Evolutionary conservation across 108 stramenopile species (phyloP).

Genomic region (Cyclostephanos invisitatus): DNA sequence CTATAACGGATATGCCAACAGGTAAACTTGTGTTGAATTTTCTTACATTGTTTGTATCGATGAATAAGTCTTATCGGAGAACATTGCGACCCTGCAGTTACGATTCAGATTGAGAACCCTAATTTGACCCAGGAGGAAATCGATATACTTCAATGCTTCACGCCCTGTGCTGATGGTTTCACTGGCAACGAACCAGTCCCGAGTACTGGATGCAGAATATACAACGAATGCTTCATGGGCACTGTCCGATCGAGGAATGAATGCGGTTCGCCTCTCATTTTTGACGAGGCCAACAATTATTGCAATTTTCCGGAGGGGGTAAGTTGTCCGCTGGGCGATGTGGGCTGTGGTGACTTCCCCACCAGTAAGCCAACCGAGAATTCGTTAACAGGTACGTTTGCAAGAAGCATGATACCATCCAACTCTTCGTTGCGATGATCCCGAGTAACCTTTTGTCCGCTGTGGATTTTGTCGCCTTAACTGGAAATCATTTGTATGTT

Average conservation of each 20-base stretch:
- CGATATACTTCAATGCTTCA: neutral
- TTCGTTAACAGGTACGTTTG: too few relatives aligned
- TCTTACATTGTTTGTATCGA: neutral
- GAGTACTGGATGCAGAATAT: neutral
- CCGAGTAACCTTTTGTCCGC: too few relatives aligned
- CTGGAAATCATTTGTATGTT: too few relatives aligned
- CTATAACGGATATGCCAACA: too few relatives aligned
- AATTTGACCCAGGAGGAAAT: neutral
- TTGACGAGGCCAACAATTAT: conserved; percentile 3
- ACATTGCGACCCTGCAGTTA: neutral
- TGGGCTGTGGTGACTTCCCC: neutral
- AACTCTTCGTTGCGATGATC: too few relatives aligned
- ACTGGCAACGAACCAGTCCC: conserved; percentile 6
- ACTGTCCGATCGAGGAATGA: neutral
- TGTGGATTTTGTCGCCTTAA: too few relatives aligned
- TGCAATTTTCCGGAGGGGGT: conserved; percentile 4
- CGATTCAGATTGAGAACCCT: neutral
- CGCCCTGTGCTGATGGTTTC: conserved; percentile 9
- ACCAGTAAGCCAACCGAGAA: neutral
- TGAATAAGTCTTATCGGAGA: neutral
- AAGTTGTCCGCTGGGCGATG: neutral
- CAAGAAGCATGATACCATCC: too few relatives aligned
- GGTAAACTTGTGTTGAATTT: too few relatives aligned
- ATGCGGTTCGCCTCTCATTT: conserved; percentile 1
- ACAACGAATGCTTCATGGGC: neutral